Conservation (phyloP, 192 early-diverging fungal species). For the Lunasporangiospora selenospora region DNA sequence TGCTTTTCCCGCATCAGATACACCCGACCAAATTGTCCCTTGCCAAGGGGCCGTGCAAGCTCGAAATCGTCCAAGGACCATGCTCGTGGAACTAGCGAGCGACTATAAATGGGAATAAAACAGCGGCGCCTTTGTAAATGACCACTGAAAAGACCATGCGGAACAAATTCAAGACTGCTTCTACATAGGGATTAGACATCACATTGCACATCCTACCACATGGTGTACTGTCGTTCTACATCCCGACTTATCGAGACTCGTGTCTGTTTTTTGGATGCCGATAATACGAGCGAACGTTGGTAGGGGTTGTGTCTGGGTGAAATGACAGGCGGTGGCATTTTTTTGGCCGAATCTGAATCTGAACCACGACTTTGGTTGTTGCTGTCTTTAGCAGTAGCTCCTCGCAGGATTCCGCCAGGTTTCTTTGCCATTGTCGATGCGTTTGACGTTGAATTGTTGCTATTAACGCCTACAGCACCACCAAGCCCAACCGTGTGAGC, state of each 20-base stretch:
- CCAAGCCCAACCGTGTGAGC: slow-evolving; percentile 31
- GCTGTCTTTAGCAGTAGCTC: not conserved
- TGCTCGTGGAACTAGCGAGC: slow-evolving; percentile 15
- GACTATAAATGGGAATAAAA: slow-evolving; percentile 9
- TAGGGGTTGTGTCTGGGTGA: slow-evolving; percentile 35
- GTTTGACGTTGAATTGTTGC: not conserved
- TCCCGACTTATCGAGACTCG: slow-evolving; percentile 7
- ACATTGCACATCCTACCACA: slow-evolving; percentile 7
- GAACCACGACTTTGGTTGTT: not conserved
- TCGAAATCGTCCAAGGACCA: slow-evolving; percentile 88
- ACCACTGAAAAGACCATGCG: no score
- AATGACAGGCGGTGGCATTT: slow-evolving; percentile 31
- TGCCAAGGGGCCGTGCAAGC: slow-evolving; percentile 85
- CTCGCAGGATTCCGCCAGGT: not conserved
- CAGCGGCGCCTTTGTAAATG: no score
- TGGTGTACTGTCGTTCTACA: not conserved
- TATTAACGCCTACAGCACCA: slow-evolving; percentile 22
- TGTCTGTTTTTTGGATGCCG: not conserved
- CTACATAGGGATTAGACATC: no score
- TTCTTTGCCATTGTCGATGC: not conserved
- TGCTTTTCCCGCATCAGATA: slow-evolving; percentile 91
- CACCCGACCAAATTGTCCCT: slow-evolving; percentile 97
- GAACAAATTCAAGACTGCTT: no score
- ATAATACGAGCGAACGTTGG: slow-evolving; percentile 24
- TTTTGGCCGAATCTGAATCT: slow-evolving; percentile 14